Evolutionary conservation across 1,139 yeast species (phyloP).

Genomic region (Yamadazyma friedrichii): DNA sequence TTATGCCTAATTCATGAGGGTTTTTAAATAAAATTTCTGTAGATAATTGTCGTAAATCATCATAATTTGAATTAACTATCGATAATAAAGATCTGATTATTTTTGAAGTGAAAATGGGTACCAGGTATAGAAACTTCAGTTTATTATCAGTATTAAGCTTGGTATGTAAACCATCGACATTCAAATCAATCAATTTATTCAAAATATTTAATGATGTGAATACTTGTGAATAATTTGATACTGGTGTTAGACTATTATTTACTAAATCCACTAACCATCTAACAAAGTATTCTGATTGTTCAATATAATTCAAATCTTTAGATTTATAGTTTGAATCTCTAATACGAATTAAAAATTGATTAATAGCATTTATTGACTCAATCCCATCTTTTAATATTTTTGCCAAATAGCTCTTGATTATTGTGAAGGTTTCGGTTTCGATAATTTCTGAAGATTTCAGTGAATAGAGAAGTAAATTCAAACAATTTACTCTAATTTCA

Average conservation of each 20-base stretch:
- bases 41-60: slow-evolving; percentile 64
- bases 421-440: slow-evolving; percentile 34
- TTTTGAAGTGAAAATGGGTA: slow-evolving; percentile 22
- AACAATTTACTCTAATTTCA: slow-evolving; percentile 51
- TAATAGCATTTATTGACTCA: slow-evolving; percentile 57
- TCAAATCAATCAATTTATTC: slow-evolving; percentile 48
- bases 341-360: slow-evolving; percentile 59
- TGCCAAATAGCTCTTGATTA: slow-evolving; percentile 18
- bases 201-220: slow-evolving; percentile 53
- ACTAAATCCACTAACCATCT: slow-evolving; percentile 41
- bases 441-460: slow-evolving; percentile 62
- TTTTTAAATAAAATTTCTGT: slow-evolving; percentile 49
- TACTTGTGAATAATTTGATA: slow-evolving; percentile 65
- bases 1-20: slow-evolving; percentile 27
- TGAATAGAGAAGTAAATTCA: slow-evolving; percentile 60
- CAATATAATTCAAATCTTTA: slow-evolving; percentile 23
- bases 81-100: slow-evolving; percentile 53
- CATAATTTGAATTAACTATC: slow-evolving; percentile 67
- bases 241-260: slow-evolving; percentile 52
- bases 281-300: slow-evolving; percentile 39
- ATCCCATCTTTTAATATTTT: slow-evolving; percentile 56
- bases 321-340: slow-evolving; percentile 64
- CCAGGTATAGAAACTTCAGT: slow-evolving; percentile 13
- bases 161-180: slow-evolving; percentile 46
- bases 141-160: slow-evolving; percentile 6